Conservation (phyloP, 2,329 filamentous ascomycete species). For the Fusarium drepaniforme region DNA sequence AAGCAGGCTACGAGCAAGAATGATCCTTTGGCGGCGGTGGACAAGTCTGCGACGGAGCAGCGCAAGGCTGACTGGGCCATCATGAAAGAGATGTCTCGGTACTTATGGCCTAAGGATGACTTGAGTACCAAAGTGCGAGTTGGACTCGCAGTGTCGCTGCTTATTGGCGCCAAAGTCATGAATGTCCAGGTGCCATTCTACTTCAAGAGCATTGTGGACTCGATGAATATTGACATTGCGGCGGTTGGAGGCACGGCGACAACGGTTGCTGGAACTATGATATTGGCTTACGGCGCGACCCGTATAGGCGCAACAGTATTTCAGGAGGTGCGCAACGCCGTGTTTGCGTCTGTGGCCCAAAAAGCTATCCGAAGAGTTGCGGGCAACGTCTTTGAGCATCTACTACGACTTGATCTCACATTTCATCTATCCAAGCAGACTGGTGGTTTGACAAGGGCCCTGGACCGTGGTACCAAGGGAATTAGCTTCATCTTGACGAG, state of each 20-base stretch:
- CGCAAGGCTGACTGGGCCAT: conserved; percentile 98
- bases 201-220: conserved; percentile 97
- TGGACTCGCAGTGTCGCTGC: conserved; percentile 82
- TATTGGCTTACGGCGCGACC: conserved; percentile 90
- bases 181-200: conserved; percentile 99
- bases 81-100: conserved; percentile 96
- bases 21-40: conserved; percentile 49
- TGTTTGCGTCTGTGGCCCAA: conserved; percentile 96
- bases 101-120: conserved; percentile 94
- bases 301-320: conserved; percentile 91
- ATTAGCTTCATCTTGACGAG: conserved; percentile 97
- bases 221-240: conserved; percentile 96
- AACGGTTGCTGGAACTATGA: conserved; percentile 91
- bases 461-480: conserved; percentile 97
- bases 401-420: conserved; percentile 88
- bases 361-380: conserved; percentile 95
- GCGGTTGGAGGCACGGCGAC: conserved; percentile 88
- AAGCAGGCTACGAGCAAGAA: conserved; percentile 36
- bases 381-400: conserved; percentile 90
- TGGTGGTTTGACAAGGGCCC: conserved; percentile 90
- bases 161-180: conserved; percentile 92
- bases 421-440: conserved; percentile 97
- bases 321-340: conserved; percentile 93
- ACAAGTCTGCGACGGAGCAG: conserved; percentile 82
- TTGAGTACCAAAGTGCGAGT: conserved; percentile 82